Evolutionary conservation across 164 flowering plant species (phyloP).

Genomic region (Magnolia officinalis): DNA sequence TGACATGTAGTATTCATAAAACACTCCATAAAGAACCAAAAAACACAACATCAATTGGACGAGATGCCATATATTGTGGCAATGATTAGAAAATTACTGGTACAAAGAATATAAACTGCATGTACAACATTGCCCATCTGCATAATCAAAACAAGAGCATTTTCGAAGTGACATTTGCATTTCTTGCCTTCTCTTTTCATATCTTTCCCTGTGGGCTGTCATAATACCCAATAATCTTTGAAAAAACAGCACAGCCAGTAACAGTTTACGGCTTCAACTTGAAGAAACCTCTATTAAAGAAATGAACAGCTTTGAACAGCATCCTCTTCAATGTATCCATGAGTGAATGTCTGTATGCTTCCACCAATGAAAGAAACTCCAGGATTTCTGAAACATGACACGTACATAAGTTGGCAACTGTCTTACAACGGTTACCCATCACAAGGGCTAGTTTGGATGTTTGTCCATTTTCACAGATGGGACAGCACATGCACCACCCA

Average conservation of each 20-base stretch:
- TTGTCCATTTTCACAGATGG: neutral
- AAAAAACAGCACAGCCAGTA: neutral
- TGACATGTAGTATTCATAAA: neutral
- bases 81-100: neutral
- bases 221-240: too few relatives aligned
- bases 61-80: neutral
- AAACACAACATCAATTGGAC: neutral
- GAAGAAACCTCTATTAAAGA: neutral
- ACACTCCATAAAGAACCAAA: too few relatives aligned
- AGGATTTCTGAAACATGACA: conserved; percentile 18
- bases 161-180: too few relatives aligned
- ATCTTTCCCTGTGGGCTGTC: too few relatives aligned
- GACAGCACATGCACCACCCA: too few relatives aligned
- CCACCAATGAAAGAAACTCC: conserved; percentile 24
- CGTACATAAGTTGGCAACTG: neutral
- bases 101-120: too few relatives aligned
- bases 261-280: neutral
- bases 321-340: conserved; percentile 12
- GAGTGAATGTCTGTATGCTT: conserved; percentile 9
- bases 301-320: conserved; percentile 10
- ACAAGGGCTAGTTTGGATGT: neutral
- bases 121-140: too few relatives aligned
- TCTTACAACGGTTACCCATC: too few relatives aligned
- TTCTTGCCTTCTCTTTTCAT: too few relatives aligned
- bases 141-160: too few relatives aligned